Evolutionary conservation across 192 early-diverging fungal species (phyloP), one percentile per base, ranked within the genome.

Genomic region (Gonapodya prolifera): DNA sequence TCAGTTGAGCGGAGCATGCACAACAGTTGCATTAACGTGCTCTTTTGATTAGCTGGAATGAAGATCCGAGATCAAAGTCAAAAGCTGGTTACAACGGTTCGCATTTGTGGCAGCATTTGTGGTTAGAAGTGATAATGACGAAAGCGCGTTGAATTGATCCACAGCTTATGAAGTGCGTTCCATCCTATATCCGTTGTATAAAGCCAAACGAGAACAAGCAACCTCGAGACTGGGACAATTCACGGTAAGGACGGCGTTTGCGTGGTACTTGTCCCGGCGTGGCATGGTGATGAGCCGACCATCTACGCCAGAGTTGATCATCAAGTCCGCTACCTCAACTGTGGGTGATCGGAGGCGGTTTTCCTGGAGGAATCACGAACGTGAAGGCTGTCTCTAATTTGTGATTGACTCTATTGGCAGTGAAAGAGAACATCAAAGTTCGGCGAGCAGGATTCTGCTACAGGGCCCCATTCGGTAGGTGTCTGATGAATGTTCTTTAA

Each of bases 381-480:
- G 73, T n/a, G 32, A 13, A 23, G 35, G 35, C n/a, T 75, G 35
- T 16, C 2, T 75, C 8, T 34, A 34, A 2, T n/a, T n/a, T 75
- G 2, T 75, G 8, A 75, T n/a, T 75, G 8, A 23, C 23, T 75
- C n/a, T 69, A 23, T n/a, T n/a, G n/a, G n/a, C n/a, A 45, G 31
- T 76, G n/a, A 79, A 78, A n/a, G 96, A 99, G 79, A 99, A 98
- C 84, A 98, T 99, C 82, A 92, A 95, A 78, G 94, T 99, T 34
- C 86, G 95, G 33, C 90, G 97, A n/a, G 96, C 97, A 0, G 97
- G 97, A 33, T 99, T 97, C 84, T 97, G 95, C 70, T 98, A 97
- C 82, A 87, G 94, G 33, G 92, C 96, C 84, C 94, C 93, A 1
- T 98, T 95, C 82, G 94, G 45, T 61, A 61, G 8, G 45, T 61